Percentiles rank a stretch among this genome's conserved stretches.
phyloP scores from a whole-genome alignment of 208 protist genomes.

The Acanthamoeba sp. region DNA sequence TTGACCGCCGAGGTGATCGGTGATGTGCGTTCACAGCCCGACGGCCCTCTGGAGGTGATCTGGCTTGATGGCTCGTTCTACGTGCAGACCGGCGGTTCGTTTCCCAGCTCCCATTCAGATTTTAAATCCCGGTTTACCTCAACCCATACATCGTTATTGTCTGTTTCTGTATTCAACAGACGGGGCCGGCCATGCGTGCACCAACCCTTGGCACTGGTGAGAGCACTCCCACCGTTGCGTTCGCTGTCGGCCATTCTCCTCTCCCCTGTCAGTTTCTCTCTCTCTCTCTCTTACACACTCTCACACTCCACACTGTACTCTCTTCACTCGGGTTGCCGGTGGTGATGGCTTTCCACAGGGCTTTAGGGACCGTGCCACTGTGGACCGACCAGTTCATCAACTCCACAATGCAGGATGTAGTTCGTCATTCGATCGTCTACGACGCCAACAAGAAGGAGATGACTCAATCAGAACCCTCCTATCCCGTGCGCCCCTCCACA shows the following conservation, averaged over 20 bases:
- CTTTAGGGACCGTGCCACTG: background rate
- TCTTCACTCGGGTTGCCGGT: too few species aligned
- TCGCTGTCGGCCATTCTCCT: background rate
- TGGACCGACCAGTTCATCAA: slow-evolving; percentile 22
- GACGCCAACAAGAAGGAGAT: background rate
- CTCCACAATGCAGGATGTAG: background rate
- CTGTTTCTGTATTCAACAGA: background rate
- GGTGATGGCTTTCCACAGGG: background rate
- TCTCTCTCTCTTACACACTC: too few species aligned
- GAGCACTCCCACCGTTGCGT: background rate
- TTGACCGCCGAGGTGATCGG: background rate
- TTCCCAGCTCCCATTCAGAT: background rate
- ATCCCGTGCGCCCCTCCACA: background rate
- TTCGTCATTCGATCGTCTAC: background rate
- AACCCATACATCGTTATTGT: too few species aligned
- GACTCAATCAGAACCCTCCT: background rate
- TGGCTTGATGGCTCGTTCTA: background rate
- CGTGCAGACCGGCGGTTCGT: background rate
- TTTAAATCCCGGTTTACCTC: too few species aligned
- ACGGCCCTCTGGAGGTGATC: background rate
- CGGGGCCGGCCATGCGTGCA: background rate
- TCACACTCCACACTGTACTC: too few species aligned
- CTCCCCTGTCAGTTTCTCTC: too few species aligned
- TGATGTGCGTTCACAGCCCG: background rate
- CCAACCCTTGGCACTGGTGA: background rate